phyloP scores from a whole-genome alignment of 257 asterid genomes.

The Nicotiana paniculata region DNA sequence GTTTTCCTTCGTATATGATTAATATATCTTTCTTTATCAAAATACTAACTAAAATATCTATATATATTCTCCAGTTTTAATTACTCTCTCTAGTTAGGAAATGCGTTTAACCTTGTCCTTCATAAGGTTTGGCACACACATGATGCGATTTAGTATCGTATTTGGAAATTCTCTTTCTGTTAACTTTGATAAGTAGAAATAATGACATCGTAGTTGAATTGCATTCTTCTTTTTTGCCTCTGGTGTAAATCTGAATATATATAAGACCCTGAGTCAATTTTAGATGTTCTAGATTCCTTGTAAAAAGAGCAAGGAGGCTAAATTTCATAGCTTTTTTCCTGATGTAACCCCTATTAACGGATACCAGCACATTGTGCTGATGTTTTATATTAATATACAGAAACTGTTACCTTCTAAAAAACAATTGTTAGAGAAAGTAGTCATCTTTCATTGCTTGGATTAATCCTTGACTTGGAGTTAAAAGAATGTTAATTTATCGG shows the following conservation, averaged over 20 bases:
- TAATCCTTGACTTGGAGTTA: not conserved
- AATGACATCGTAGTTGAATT: not conserved
- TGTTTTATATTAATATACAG: too few species aligned
- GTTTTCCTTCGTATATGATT: slow-evolving; percentile 21
- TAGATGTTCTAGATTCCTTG: too few species aligned
- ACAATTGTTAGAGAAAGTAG: not conserved
- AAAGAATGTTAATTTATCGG: not conserved
- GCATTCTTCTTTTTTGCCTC: too few species aligned
- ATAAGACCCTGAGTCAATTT: too few species aligned
- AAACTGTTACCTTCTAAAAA: too few species aligned
- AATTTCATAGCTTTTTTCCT: too few species aligned
- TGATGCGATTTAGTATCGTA: not conserved
- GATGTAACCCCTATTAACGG: too few species aligned
- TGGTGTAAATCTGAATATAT: too few species aligned
- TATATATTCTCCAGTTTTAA: not conserved
- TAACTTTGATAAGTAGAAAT: not conserved
- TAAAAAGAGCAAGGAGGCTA: too few species aligned
- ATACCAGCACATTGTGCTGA: too few species aligned
- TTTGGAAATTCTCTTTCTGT: not conserved
- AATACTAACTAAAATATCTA: not conserved
- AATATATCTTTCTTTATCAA: not conserved
- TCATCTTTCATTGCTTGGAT: not conserved
- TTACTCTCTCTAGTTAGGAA: not conserved
- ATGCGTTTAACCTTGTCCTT: not conserved
- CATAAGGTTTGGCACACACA: not conserved